A percentile compares a stretch with the other conserved stretches of the same genome.
These are phyloP conservation scores for Yarrowia sp. DNA, from an alignment of 805 yeast species.

Conservation along the genomic window DNA sequence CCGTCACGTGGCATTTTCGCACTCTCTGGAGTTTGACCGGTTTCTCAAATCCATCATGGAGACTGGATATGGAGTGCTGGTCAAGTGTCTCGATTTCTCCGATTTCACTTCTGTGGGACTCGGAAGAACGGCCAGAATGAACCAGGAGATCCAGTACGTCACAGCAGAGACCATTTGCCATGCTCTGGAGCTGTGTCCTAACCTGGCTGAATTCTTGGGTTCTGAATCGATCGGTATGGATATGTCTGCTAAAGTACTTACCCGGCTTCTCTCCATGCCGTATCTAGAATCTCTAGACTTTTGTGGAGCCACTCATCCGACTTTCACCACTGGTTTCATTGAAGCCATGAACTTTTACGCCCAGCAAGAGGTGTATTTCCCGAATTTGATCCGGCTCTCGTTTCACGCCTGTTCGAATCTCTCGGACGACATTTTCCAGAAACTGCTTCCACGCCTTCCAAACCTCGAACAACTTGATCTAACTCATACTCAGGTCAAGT, in stretches of 20 bases:
- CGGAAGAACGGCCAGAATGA: constrained; percentile 87
- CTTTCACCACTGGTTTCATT: constrained; percentile 1
- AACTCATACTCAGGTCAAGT: constrained; percentile 74
- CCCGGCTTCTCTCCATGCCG: constrained; percentile 54
- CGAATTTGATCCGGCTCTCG: constrained; percentile 51
- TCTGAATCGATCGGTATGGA: constrained; percentile 85
- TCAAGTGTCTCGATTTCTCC: constrained; percentile 77
- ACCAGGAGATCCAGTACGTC: constrained; percentile 86
- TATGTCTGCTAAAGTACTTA: constrained; percentile 58
- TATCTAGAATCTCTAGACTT: constrained; percentile 72
- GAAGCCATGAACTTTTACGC: constrained; percentile 29
- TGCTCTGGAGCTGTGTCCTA: constrained; percentile 59
- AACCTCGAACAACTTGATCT: constrained; percentile 68
- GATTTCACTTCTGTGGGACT: constrained; percentile 86
- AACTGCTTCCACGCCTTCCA: constrained; percentile 55
- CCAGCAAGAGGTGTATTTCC: constrained; percentile 31
- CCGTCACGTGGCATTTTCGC: constrained; percentile 53
- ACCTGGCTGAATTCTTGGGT: constrained; percentile 74
- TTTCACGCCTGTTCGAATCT: constrained; percentile 87
- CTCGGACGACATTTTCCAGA: constrained; percentile 53
- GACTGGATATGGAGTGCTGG: constrained; percentile 50
- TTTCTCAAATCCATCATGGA: constrained; percentile 58
- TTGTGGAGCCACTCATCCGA: constrained; percentile 73
- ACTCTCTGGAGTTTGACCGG: constrained; percentile 75
- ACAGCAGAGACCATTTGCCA: constrained; percentile 67